Evolutionary conservation across 2,329 filamentous ascomycete species (phyloP).

Genomic region (Neoarthrinium moseri): DNA sequence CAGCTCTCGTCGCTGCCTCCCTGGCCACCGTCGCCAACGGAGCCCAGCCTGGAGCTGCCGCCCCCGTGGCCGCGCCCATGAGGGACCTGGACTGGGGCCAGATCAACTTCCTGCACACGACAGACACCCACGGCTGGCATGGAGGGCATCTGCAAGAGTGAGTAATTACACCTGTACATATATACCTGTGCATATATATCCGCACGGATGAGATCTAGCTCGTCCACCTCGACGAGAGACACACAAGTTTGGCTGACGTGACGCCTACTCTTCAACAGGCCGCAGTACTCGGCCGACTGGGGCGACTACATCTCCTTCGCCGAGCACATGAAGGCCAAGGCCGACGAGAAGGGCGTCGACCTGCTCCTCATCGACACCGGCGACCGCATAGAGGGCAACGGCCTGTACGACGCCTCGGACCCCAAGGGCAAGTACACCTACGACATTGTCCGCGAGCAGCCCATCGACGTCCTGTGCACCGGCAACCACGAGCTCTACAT

Average conservation of each 20-base stretch:
- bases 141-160: conserved; percentile 90
- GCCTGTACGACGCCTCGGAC: conserved; percentile 83
- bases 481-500: conserved; percentile 97
- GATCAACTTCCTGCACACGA: conserved; percentile 95
- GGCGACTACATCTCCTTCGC: conserved; percentile 96
- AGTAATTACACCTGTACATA: conserved; percentile 20
- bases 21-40: conserved; percentile 39
- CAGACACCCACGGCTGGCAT: conserved; percentile 95
- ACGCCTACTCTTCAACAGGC: conserved; percentile 42
- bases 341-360: conserved; percentile 77
- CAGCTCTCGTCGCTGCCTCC: conserved; percentile 34
- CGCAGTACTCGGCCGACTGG: conserved; percentile 95
- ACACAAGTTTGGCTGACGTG: too few relatives aligned
- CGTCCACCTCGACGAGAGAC: too few relatives aligned
- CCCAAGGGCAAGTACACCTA: conserved; percentile 89
- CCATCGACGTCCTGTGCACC: conserved; percentile 79
- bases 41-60: conserved; percentile 77
- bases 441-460: conserved; percentile 79
- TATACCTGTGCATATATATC: too few relatives aligned
- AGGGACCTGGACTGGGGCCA: conserved; percentile 88
- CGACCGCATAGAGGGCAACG: conserved; percentile 90
- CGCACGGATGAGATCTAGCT: too few relatives aligned
- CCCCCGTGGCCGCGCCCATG: conserved; percentile 76
- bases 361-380: conserved; percentile 94
- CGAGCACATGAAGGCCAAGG: conserved; percentile 73